Evolutionary conservation across 2,329 filamentous ascomycete genomes (phyloP).

Genomic region (Cladosporium sp.): DNA sequence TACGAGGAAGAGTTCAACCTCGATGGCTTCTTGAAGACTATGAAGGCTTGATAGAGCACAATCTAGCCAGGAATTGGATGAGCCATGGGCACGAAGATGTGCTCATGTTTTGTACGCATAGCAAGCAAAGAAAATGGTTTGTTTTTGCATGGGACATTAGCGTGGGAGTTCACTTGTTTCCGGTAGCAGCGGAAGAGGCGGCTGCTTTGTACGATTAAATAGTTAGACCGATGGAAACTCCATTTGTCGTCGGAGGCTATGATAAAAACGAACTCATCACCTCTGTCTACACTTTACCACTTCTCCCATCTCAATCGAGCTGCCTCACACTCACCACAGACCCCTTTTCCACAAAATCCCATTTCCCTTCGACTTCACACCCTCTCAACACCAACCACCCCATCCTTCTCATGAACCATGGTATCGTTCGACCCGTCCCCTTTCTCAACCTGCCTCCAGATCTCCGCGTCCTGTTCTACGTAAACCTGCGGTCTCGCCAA

Average conservation of each 20-base stretch:
- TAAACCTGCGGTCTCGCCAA: slow-evolving; percentile 27
- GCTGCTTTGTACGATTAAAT: not conserved
- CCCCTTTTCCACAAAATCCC: not conserved
- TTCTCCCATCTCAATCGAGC: not conserved
- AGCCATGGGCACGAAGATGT: not conserved
- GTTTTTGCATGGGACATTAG: not conserved
- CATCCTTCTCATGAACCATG: not conserved
- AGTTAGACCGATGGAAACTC: not conserved
- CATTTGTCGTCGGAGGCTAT: not conserved
- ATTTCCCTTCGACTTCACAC: not conserved
- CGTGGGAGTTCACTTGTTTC: not conserved
- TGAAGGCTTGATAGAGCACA: slow-evolving; percentile 49
- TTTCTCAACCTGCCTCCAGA: slow-evolving; percentile 10
- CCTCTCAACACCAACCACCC: slow-evolving; percentile 1
- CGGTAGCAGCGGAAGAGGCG: not conserved
- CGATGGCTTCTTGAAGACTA: slow-evolving; percentile 91
- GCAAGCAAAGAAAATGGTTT: not conserved
- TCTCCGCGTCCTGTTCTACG: slow-evolving; percentile 28
- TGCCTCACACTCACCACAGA: not conserved
- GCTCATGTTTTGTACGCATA: slow-evolving; percentile 8
- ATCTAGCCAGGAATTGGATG: not conserved
- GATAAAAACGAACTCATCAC: not conserved
- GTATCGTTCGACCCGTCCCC: not conserved
- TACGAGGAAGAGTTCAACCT: slow-evolving; percentile 98
- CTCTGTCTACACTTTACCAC: not conserved